Evolutionary conservation across 768 basidiomycete species (phyloP), one percentile per base, ranked within the genome.

Genomic region (Pleurotus djamor): DNA sequence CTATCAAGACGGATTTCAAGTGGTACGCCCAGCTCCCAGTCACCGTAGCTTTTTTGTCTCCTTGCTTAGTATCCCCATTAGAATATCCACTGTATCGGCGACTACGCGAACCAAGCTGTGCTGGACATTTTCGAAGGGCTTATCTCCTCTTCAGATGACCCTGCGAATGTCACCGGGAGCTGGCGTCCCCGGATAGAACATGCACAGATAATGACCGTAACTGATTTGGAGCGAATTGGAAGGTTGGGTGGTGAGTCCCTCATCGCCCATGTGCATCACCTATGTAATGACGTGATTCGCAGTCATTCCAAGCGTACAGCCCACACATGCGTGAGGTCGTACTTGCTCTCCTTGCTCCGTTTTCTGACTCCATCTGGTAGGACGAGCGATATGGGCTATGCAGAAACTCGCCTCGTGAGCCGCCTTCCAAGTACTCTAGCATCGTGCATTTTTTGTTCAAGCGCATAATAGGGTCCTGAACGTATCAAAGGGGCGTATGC

Each of bases 271-370:
- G 35, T 52, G 12, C 13, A 13, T n/a, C 35, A 32, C 13, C 36
- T 5, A 16, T 16, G 14, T 14, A 38, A 8, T 48, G 52, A 10
- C 17, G 28, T 57, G 47, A 44, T 56, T 33, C 35, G n/a, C 47
- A 94, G 92, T 98, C 17, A 89, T 96, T 66, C 83, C 91, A 4
- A 96, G 94, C 64, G 92, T 96, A 3, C 95, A 98, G 66, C 95
- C 95, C 0, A 95, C 92, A 1, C 94, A 97, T 67, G 93, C 88
- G 84, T 93, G 73, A 72, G 86, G 74, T 12, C 16, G 35, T 38
- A 43, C 36, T 1, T 9, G 10, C 54, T 33, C 54, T 37, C 14
- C 34, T 9, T 14, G 61, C 13, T 61, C 38, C 12, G 28, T 44
- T 38, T n/a, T 28, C 44, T 32, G 14, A n/a, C 51, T 37, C 16